Conservation (phyloP, 345 rosid species). For the Psidium friedrichsthalianum region DNA sequence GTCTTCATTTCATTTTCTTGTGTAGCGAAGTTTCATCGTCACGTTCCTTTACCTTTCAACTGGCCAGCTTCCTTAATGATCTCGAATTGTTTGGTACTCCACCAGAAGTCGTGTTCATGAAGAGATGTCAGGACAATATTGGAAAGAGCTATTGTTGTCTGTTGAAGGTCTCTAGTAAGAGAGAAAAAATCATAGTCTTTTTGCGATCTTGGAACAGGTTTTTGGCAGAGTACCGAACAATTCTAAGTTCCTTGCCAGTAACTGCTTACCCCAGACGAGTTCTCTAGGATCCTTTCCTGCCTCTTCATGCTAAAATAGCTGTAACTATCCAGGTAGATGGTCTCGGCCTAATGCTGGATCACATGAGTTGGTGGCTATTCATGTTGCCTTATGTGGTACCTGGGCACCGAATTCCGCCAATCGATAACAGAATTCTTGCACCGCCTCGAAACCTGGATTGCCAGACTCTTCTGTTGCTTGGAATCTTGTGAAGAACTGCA, state of each 20-base stretch:
- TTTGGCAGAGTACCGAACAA: too few species aligned
- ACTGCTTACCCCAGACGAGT: neutral
- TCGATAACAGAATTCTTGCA: neutral
- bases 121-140: neutral
- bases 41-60: neutral
- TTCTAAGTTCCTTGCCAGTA: neutral
- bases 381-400: neutral
- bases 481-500: neutral
- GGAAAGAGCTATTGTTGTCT: neutral
- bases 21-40: neutral
- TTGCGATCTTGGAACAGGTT: neutral
- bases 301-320: neutral
- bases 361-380: neutral
- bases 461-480: neutral
- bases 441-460: neutral
- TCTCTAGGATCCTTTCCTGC: neutral
- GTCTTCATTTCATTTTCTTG: neutral
- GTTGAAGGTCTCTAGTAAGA: neutral
- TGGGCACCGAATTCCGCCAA: neutral
- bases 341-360: neutral
- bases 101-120: neutral
- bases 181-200: neutral
- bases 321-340: neutral
- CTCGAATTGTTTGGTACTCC: neutral
- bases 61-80: neutral